Conservation (phyloP, 495 filamentous ascomycete genomes). For the Neurospora tetrasperma region DNA sequence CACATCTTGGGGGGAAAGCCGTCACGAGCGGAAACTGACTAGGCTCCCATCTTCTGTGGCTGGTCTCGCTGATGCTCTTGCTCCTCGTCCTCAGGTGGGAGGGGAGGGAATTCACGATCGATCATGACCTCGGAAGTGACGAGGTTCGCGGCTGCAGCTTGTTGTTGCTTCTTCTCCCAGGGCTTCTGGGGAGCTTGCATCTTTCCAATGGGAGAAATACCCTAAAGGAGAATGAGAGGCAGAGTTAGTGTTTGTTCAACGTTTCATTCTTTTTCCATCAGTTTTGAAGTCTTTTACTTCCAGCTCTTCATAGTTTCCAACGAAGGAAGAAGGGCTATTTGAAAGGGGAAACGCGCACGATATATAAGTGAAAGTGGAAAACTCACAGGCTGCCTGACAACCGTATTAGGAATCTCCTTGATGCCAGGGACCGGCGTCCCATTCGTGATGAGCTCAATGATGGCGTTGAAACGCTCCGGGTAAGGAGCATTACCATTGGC, state of each 20-base stretch:
- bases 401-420: slow-evolving; percentile 74
- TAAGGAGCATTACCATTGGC: slow-evolving; percentile 48
- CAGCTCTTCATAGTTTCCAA: neutral
- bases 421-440: slow-evolving; percentile 85
- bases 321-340: neutral
- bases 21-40: neutral
- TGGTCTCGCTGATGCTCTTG: neutral
- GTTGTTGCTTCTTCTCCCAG: slow-evolving; percentile 23
- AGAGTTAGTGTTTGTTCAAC: neutral
- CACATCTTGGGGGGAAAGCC: neutral
- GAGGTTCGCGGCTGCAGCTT: neutral
- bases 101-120: slow-evolving; percentile 20
- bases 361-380: neutral
- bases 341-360: neutral
- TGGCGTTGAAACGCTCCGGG: slow-evolving; percentile 77
- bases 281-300: neutral
- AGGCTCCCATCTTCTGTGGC: neutral
- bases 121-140: slow-evolving; percentile 6
- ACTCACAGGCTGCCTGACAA: slow-evolving; percentile 48
- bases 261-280: neutral
- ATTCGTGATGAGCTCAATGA: slow-evolving; percentile 77
- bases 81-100: slow-evolving; percentile 1
- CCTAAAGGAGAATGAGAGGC: slow-evolving; percentile 5
- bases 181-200: slow-evolving; percentile 27
- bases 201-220: slow-evolving; percentile 23